Percentiles rank a stretch among this genome's conserved stretches.
phyloP scores from a whole-genome alignment of 2,329 filamentous ascomycete species.

The Venturia nashicola region DNA sequence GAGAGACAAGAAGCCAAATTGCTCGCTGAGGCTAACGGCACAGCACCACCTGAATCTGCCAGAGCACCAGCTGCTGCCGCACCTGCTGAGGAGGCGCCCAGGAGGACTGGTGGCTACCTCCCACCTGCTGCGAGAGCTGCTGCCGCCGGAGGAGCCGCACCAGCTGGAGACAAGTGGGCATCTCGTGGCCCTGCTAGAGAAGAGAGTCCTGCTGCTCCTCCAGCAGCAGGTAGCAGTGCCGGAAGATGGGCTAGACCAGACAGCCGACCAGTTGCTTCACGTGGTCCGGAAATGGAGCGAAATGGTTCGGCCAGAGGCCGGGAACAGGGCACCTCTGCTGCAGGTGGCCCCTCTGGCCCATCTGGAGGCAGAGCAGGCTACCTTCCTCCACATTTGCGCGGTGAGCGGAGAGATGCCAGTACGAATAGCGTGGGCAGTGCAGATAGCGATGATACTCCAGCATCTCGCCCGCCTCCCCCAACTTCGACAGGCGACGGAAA shows the following conservation, averaged over 20 bases:
- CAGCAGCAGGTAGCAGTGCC: not conserved
- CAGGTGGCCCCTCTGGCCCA: not conserved
- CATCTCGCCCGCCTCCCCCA: constrained; percentile 8
- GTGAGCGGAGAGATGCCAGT: constrained; percentile 11
- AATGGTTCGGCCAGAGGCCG: constrained; percentile 15
- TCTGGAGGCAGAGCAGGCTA: not conserved
- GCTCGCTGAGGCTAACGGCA: constrained; percentile 20
- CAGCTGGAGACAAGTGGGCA: constrained; percentile 21
- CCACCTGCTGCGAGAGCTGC: constrained; percentile 27
- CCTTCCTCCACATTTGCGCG: constrained; percentile 10
- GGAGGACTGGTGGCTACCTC: constrained; percentile 31
- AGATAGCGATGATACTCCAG: constrained; percentile 3
- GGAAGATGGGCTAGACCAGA: constrained; percentile 9
- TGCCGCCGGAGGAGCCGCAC: constrained; percentile 10
- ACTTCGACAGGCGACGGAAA: constrained; percentile 21
- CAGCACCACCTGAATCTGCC: constrained; percentile 20
- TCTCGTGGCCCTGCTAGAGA: constrained; percentile 18
- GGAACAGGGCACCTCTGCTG: constrained; percentile 5
- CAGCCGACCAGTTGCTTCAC: constrained; percentile 10
- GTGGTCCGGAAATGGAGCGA: constrained; percentile 1
- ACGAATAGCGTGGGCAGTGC: constrained; percentile 1
- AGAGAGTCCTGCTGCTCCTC: constrained; percentile 20
- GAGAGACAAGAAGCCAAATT: constrained; percentile 45
- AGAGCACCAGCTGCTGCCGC: constrained; percentile 22
- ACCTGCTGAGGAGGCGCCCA: constrained; percentile 24